phyloP scores from a whole-genome alignment of 176 grass and related monocot genomes.

The Oryza officinalis region DNA sequence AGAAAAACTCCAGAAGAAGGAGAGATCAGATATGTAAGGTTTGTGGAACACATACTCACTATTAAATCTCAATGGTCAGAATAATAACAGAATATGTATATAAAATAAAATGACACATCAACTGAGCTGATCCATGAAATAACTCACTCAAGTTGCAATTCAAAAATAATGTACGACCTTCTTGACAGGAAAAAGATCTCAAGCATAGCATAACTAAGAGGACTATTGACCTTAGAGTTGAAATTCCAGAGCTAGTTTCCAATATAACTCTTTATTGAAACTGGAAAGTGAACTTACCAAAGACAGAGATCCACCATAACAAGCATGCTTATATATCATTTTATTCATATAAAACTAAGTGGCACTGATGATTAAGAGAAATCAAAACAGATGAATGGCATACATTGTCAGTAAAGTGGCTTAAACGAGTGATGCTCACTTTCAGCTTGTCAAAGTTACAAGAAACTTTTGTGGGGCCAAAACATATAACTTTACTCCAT shows the following conservation, averaged over 20 bases:
- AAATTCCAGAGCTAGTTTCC: neutral
- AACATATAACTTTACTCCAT: neutral
- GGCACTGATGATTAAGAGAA: neutral
- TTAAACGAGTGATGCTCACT: neutral
- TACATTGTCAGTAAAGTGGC: neutral
- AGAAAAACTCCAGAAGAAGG: neutral
- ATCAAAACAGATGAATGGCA: slow-evolving; percentile 8
- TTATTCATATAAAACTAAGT: slow-evolving; percentile 8
- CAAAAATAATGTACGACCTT: neutral
- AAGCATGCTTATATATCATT: neutral
- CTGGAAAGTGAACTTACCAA: neutral
- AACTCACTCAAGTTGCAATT: neutral
- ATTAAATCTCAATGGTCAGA: neutral
- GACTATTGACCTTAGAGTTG: slow-evolving; percentile 6
- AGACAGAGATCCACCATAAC: neutral
- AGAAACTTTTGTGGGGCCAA: neutral
- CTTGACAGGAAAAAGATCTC: neutral
- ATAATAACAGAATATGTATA: slow-evolving; percentile 3
- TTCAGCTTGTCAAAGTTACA: neutral
- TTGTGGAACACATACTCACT: neutral
- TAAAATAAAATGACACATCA: neutral
- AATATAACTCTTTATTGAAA: neutral
- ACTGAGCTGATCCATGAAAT: neutral
- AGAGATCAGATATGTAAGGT: slow-evolving; percentile 10
- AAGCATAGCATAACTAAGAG: neutral